Percentiles rank a stretch among this genome's conserved stretches.
Conservation (phyloP, 176 grass and related monocot species). For the Alopecurus myosuroides region DNA sequence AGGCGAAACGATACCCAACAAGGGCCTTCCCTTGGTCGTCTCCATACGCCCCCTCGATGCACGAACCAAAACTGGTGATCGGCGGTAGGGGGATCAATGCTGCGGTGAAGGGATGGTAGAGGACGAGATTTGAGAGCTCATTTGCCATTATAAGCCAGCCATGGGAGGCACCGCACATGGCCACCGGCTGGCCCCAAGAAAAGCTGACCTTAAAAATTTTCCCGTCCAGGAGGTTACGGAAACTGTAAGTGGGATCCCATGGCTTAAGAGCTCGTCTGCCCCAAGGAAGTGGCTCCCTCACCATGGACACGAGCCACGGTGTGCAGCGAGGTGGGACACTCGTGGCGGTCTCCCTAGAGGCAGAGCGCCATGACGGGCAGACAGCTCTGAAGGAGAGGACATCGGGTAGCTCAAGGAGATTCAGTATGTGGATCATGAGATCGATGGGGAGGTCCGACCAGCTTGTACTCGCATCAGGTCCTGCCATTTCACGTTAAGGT, state of each 20-base stretch:
- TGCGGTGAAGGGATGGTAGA: background rate
- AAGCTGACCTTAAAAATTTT: background rate
- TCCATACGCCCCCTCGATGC: background rate
- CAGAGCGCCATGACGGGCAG: background rate
- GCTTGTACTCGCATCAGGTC: no score
- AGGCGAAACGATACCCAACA: background rate
- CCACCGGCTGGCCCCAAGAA: background rate
- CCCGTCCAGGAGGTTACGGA: background rate
- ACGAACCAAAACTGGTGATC: background rate
- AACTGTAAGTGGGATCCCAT: no score
- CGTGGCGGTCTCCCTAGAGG: background rate
- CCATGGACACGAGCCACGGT: background rate
- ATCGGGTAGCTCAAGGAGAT: no score
- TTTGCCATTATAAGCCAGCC: background rate
- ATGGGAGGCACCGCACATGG: background rate
- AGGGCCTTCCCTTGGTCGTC: background rate
- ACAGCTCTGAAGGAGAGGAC: background rate
- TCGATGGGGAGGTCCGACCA: no score
- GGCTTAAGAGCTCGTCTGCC: no score
- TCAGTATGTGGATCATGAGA: no score
- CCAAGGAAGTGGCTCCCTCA: no score
- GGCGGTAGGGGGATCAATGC: background rate
- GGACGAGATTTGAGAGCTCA: background rate
- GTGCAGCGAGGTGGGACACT: background rate
- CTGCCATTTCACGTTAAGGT: no score